Evolutionary conservation across 202 grass and related monocot species (phyloP).

Genomic region (Bolboschoenoplectus hybrid): DNA sequence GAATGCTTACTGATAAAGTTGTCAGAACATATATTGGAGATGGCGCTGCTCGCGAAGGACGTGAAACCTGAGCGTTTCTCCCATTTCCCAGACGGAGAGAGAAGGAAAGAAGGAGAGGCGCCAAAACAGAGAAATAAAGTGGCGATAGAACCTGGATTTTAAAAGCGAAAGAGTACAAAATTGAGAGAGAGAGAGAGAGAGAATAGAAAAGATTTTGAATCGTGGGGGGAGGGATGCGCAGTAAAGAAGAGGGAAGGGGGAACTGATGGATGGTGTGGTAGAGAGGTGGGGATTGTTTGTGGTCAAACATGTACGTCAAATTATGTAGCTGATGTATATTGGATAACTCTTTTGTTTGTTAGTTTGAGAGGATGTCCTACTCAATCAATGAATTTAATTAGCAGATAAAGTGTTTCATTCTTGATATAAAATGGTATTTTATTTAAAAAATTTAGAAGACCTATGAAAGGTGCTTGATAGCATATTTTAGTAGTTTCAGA

Average conservation of each 20-base stretch:
- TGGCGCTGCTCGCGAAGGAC: conserved; percentile 18
- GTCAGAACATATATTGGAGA: conserved; percentile 44
- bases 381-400: not conserved
- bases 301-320: not conserved
- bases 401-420: not conserved
- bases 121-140: conserved; percentile 33
- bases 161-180: conserved; percentile 28
- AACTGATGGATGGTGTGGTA: not conserved
- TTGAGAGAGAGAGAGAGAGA: not conserved
- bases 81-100: conserved; percentile 19
- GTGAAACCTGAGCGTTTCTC: conserved; percentile 19
- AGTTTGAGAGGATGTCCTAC: not conserved
- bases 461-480: not conserved
- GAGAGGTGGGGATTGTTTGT: not conserved
- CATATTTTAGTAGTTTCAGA: not conserved
- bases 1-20: conserved; percentile 44
- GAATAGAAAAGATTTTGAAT: not conserved
- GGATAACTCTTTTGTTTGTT: not conserved
- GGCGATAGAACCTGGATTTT: conserved; percentile 26
- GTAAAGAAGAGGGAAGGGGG: conserved; percentile 27
- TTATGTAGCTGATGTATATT: not conserved
- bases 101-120: conserved; percentile 33
- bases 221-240: not conserved
- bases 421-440: not conserved
- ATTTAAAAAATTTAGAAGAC: not conserved